Conservation (phyloP, 768 basidiomycete species). For the Suillus lakei region DNA sequence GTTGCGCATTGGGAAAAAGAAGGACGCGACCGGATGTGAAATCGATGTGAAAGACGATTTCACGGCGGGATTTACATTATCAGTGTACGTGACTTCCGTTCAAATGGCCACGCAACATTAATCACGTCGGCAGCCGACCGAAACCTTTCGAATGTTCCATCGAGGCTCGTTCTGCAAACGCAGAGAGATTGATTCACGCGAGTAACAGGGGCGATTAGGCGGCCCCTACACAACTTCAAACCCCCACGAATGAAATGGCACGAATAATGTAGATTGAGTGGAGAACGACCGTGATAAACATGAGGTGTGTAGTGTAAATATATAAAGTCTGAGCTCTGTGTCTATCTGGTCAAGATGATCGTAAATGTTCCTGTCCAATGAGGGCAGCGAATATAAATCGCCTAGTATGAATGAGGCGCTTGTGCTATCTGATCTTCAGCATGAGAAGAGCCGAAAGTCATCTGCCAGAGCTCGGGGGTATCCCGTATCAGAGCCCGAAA, state of each 20-base stretch:
- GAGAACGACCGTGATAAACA: neutral
- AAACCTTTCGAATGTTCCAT: constrained; percentile 31
- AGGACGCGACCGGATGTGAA: constrained; percentile 35
- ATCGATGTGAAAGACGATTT: constrained; percentile 31
- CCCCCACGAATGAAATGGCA: too few species aligned
- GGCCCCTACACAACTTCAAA: neutral
- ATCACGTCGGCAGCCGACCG: constrained; percentile 20
- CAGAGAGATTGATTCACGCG: constrained; percentile 21
- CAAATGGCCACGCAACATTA: neutral
- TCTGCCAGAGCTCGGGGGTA: constrained; percentile 76
- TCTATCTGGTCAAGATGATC: neutral
- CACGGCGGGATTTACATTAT: constrained; percentile 20
- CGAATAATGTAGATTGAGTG: constrained; percentile 6
- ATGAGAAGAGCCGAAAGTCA: constrained; percentile 35
- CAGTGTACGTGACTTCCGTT: constrained; percentile 16
- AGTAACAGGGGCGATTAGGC: constrained; percentile 2
- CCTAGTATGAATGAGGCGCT: neutral
- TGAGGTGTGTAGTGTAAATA: neutral
- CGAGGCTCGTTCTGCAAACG: constrained; percentile 16
- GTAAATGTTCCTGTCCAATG: neutral
- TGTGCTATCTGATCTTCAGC: constrained; percentile 14
- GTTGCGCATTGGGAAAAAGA: constrained; percentile 28
- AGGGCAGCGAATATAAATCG: neutral
- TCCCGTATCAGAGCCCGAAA: constrained; percentile 74
- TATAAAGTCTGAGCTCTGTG: neutral